Percentiles rank a stretch among this genome's conserved stretches.
phyloP scores from a whole-genome alignment of 2,329 filamentous ascomycete species.

The Aspergillus sp. region DNA sequence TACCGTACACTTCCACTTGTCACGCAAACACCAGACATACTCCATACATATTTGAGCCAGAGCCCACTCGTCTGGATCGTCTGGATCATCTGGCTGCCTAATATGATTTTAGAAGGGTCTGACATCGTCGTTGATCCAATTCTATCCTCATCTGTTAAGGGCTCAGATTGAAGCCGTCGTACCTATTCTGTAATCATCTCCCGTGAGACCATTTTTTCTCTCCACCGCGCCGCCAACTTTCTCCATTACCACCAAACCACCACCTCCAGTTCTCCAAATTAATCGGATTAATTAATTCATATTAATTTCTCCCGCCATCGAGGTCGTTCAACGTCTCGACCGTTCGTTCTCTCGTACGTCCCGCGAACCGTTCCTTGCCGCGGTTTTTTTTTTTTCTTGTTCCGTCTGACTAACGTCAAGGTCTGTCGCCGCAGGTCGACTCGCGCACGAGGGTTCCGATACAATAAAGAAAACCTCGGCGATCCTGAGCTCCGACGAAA shows the following conservation, averaged over 20 bases:
- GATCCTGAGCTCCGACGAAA: not conserved
- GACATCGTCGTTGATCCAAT: no score
- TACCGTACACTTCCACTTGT: no score
- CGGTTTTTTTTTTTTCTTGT: not conserved
- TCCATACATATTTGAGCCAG: no score
- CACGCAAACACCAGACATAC: no score
- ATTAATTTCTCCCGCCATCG: not conserved
- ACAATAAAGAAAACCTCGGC: no score
- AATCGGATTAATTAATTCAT: not conserved
- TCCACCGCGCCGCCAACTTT: not conserved
- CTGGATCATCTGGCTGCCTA: no score
- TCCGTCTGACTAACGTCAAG: not conserved
- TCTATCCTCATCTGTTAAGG: not conserved
- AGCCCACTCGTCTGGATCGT: no score
- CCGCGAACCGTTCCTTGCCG: not conserved
- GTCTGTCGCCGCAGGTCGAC: not conserved
- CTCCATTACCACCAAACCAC: slow-evolving; percentile 1
- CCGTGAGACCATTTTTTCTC: not conserved
- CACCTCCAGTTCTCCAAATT: not conserved
- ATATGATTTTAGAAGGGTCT: no score
- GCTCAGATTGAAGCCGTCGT: no score
- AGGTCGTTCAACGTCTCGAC: not conserved
- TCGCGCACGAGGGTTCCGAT: no score
- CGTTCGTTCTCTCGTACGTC: not conserved
- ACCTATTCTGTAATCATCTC: no score